A percentile compares a stretch with the other conserved stretches of the same genome.
These are phyloP conservation scores for Ogataea paraovalis DNA, from an alignment of 805 yeast species.

Conservation along the genomic window DNA sequence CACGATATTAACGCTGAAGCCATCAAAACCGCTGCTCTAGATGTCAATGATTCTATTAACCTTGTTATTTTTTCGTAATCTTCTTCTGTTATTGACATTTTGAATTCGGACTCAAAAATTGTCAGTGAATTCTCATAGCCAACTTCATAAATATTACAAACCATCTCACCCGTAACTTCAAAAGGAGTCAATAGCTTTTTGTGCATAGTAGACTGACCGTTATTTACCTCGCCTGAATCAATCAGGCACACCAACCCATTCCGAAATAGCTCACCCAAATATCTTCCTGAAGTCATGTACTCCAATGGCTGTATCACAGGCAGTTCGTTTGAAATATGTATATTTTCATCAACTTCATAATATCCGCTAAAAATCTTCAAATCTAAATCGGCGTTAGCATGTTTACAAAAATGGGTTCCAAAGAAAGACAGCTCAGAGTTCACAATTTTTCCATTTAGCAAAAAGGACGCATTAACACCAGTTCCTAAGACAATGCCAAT, in stretches of 20 bases:
- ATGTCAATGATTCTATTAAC: constrained; percentile 36
- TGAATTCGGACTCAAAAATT: neutral
- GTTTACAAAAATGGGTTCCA: constrained; percentile 36
- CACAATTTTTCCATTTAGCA: constrained; percentile 27
- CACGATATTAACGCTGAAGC: constrained; percentile 40
- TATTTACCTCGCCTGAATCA: constrained; percentile 13
- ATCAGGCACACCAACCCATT: constrained; percentile 37
- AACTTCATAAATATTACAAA: constrained; percentile 38
- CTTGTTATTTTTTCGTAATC: constrained; percentile 8
- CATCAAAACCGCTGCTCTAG: constrained; percentile 42
- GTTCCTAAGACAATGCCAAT: constrained; percentile 67
- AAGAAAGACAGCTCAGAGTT: constrained; percentile 57
- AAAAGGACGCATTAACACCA: constrained; percentile 56
- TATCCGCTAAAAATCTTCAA: constrained; percentile 31
- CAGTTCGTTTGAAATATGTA: constrained; percentile 26
- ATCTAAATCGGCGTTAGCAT: constrained; percentile 38
- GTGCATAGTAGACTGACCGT: neutral
- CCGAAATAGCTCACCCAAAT: constrained; percentile 50
- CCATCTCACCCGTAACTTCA: constrained; percentile 33
- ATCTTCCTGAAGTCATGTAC: constrained; percentile 51
- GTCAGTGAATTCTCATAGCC: neutral
- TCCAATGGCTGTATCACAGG: constrained; percentile 53
- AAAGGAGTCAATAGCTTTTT: neutral
- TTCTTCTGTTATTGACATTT: neutral
- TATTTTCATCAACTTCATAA: constrained; percentile 6